Conservation (phyloP, 1,139 yeast genomes). For the Hemisphaericaspora lyxosophila region DNA sequence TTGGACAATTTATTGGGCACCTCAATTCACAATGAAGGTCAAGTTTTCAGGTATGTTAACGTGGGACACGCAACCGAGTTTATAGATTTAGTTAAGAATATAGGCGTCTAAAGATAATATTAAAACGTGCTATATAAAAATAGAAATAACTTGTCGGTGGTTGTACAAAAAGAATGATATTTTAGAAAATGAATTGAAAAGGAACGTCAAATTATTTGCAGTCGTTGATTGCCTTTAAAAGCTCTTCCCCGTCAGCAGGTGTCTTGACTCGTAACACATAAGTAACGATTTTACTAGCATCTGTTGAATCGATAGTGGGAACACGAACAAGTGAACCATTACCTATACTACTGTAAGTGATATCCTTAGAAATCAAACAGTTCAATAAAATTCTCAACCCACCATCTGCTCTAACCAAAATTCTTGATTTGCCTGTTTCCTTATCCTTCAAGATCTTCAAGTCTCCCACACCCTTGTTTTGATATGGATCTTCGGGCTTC, state of each 20-base stretch:
- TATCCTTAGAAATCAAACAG: slow-evolving; percentile 49
- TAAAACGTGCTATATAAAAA: neutral
- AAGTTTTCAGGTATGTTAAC: slow-evolving; percentile 29
- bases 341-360: slow-evolving; percentile 58
- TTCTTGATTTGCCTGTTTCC: slow-evolving; percentile 60
- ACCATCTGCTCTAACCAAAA: slow-evolving; percentile 85
- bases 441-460: slow-evolving; percentile 67
- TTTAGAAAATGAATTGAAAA: neutral
- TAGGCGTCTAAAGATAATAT: slow-evolving; percentile 4
- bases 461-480: slow-evolving; percentile 76
- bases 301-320: slow-evolving; percentile 49
- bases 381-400: slow-evolving; percentile 80
- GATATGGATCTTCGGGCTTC: slow-evolving; percentile 51
- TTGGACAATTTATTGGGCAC: slow-evolving; percentile 31
- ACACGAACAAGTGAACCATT: slow-evolving; percentile 59
- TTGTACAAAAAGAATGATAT: no score
- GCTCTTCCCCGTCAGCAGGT: slow-evolving; percentile 62
- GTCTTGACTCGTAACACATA: slow-evolving; percentile 72
- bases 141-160: no score
- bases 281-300: slow-evolving; percentile 46
- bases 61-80: slow-evolving; percentile 54
- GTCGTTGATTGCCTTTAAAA: slow-evolving; percentile 55
- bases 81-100: slow-evolving; percentile 36
- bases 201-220: slow-evolving; percentile 5
- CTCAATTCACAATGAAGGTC: slow-evolving; percentile 2